Evolutionary conservation across 2,329 filamentous ascomycete species (phyloP).

Genomic region (Cladosporium colombiae): DNA sequence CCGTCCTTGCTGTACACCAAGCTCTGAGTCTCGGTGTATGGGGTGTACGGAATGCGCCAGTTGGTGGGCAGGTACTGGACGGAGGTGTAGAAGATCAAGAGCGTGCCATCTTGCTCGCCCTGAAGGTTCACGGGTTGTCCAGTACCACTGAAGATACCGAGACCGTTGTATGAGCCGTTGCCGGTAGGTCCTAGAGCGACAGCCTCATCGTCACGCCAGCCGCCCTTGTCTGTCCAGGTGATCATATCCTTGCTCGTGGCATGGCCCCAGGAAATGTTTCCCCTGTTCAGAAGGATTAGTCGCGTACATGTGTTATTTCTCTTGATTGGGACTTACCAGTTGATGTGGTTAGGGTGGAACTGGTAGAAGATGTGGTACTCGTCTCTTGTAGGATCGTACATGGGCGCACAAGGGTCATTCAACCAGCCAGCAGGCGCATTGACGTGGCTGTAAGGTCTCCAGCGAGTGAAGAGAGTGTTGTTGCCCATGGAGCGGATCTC

Average conservation of each 20-base stretch:
- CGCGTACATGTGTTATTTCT: background rate
- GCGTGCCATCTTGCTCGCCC: slow-evolving; percentile 49
- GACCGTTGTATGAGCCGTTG: slow-evolving; percentile 49
- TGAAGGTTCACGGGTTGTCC: slow-evolving; percentile 51
- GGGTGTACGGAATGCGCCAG: slow-evolving; percentile 47
- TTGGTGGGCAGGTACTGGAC: slow-evolving; percentile 49
- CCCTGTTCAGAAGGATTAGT: slow-evolving; percentile 45
- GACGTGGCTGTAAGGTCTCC: slow-evolving; percentile 50
- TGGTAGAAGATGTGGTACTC: slow-evolving; percentile 58
- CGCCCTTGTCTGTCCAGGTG: slow-evolving; percentile 44
- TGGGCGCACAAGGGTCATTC: slow-evolving; percentile 54
- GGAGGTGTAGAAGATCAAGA: slow-evolving; percentile 51
- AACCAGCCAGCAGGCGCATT: slow-evolving; percentile 52
- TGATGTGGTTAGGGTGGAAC: slow-evolving; percentile 51
- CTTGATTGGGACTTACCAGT: slow-evolving; percentile 37
- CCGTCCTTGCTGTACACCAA: slow-evolving; percentile 49
- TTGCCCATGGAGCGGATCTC: slow-evolving; percentile 42
- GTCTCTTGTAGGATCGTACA: slow-evolving; percentile 51
- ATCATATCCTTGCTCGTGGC: slow-evolving; percentile 54
- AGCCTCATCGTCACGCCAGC: slow-evolving; percentile 49
- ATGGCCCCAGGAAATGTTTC: slow-evolving; percentile 54
- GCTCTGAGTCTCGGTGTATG: slow-evolving; percentile 49
- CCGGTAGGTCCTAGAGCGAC: slow-evolving; percentile 44
- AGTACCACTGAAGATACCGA: slow-evolving; percentile 57
- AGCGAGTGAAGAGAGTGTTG: slow-evolving; percentile 52